Conservation (phyloP, 768 basidiomycete genomes). For the Lentinula lateritia region DNA sequence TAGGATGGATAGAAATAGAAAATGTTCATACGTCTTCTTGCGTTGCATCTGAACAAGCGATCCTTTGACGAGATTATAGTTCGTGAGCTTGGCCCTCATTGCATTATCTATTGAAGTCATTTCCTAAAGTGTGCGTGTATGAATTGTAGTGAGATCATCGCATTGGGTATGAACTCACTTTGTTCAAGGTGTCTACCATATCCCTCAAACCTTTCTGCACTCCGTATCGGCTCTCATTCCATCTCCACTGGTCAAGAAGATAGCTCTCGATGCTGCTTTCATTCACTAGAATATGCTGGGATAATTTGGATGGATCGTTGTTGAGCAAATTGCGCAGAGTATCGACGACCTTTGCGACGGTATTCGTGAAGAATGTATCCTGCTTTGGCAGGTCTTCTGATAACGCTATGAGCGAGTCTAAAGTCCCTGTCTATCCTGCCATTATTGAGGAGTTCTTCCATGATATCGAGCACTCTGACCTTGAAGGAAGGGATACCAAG, state of each 20-base stretch:
- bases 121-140: constrained; percentile 48
- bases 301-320: constrained; percentile 74
- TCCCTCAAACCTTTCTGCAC: constrained; percentile 78
- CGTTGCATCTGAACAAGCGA: constrained; percentile 88
- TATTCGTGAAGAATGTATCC: constrained; percentile 79
- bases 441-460: constrained; percentile 7
- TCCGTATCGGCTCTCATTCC: constrained; percentile 92
- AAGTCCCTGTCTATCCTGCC: constrained; percentile 76
- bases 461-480: constrained; percentile 37
- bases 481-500: constrained; percentile 85
- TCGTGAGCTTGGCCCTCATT: constrained; percentile 86
- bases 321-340: constrained; percentile 86
- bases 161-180: constrained; percentile 43
- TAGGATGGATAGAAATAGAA: not conserved
- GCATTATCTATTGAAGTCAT: constrained; percentile 91
- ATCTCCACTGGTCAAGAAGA: constrained; percentile 77
- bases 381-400: constrained; percentile 93
- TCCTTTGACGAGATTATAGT: constrained; percentile 93
- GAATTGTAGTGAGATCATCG: not conserved
- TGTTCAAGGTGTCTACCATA: constrained; percentile 78
- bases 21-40: constrained; percentile 70
- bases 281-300: constrained; percentile 74
- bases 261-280: constrained; percentile 78
- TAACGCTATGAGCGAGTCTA: constrained; percentile 81
- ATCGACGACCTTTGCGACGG: constrained; percentile 91